phyloP scores from a whole-genome alignment of 139 green algal genomes.

The Chlamydomonas schloesseri region DNA sequence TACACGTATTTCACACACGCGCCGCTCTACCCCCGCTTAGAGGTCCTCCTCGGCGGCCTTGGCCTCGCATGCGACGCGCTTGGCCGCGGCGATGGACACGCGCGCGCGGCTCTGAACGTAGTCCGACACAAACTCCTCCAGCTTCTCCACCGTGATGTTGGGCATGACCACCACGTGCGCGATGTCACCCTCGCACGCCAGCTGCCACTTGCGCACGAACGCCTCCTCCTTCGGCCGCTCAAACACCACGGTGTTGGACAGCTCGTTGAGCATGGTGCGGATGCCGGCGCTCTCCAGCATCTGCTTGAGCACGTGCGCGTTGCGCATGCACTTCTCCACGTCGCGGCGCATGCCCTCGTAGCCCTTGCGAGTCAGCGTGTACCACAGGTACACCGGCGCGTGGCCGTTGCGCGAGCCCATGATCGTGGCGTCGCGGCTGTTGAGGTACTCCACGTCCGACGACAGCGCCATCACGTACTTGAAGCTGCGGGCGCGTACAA shows the following conservation, averaged over 20 bases:
- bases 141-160: constrained; percentile 92
- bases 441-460: constrained; percentile 95
- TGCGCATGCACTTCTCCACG: constrained; percentile 94
- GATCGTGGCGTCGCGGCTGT: constrained; percentile 94
- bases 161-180: constrained; percentile 99
- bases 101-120: constrained; percentile 65
- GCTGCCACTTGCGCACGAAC: constrained; percentile 96
- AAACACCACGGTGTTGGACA: constrained; percentile 95
- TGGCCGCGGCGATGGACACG: constrained; percentile 57
- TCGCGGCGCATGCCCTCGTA: constrained; percentile 90
- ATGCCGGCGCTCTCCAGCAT: constrained; percentile 85
- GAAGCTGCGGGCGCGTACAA: constrained; percentile 32
- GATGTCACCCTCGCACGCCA: constrained; percentile 95
- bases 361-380: constrained; percentile 93
- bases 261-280: constrained; percentile 92
- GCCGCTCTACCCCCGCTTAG: background rate
- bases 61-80: constrained; percentile 51
- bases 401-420: constrained; percentile 97
- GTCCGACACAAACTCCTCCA: constrained; percentile 90
- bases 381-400: constrained; percentile 97
- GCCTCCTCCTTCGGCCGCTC: constrained; percentile 88
- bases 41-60: constrained; percentile 53
- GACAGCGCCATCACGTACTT: constrained; percentile 73
- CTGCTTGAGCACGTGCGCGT: constrained; percentile 85
- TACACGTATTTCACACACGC: no score